Conservation (phyloP, 805 yeast species). For the Zygotorulaspora danielsina region DNA sequence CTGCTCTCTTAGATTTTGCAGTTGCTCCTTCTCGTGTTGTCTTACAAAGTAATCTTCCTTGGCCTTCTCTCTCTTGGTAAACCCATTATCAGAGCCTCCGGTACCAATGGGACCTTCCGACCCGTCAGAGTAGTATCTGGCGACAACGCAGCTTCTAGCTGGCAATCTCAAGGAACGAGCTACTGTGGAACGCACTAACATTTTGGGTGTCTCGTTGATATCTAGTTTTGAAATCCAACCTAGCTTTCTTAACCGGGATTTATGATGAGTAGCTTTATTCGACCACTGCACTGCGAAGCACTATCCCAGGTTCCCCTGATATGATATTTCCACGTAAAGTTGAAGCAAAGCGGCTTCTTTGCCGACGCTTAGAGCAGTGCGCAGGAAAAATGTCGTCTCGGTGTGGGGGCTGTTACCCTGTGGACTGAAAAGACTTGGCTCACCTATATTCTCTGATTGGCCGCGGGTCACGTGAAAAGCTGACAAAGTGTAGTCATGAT, state of each 20-base stretch:
- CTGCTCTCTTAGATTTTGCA: conserved; percentile 69
- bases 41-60: conserved; percentile 80
- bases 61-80: conserved; percentile 87
- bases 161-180: conserved; percentile 26
- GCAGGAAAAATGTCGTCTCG: background rate
- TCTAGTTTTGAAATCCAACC: too few relatives aligned
- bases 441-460: conserved; percentile 5
- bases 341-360: background rate
- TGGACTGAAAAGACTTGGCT: too few relatives aligned
- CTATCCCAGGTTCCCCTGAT: background rate
- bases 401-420: too few relatives aligned
- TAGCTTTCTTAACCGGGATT: too few relatives aligned
- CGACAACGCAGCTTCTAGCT: conserved; percentile 11
- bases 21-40: conserved; percentile 86
- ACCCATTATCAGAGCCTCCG: conserved; percentile 53
- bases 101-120: conserved; percentile 54
- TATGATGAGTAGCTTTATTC: too few relatives aligned
- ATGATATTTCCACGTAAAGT: background rate
- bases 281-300: too few relatives aligned
- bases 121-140: conserved; percentile 47
- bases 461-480: conserved; percentile 8
- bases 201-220: too few relatives aligned
- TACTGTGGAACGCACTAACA: conserved; percentile 30
- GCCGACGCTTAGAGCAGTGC: background rate
- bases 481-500: too few relatives aligned